Base-by-base conservation (phyloP, 805 yeast genomes). In the Starmerella kuoi region DNA sequence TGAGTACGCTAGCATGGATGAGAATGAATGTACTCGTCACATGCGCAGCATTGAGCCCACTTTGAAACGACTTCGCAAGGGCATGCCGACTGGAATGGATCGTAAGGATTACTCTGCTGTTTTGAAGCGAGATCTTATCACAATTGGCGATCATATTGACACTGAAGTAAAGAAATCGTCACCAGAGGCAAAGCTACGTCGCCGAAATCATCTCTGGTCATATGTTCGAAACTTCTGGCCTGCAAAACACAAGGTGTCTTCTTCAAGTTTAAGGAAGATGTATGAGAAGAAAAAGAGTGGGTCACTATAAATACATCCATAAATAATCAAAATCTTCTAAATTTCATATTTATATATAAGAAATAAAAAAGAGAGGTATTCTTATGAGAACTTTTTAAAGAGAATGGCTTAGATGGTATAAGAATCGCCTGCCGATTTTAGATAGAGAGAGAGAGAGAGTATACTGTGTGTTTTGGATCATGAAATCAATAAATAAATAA, bases 141-240 rank as follows among this genome's bases (percentile, higher is more conserved):
- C 67, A 7, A 78, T 85, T 35, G 95, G 95, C 23, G 76, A 78
- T 49, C 77, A 73, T 54, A 84, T 84, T 41, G 72, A 66, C 27
- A 54, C 60, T 40, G 61, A 61, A 31, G 66, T 65, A 19, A 44
- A 45, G 14, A 54, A 47, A 19, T 35, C 43, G 2, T 53, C 54
- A 3, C 49, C 50, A 14, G 64, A 64, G 19, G 56, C 64, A 23
- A 21, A 24, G 6, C 66, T 61, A 5, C 70, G 67, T 54, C 52
- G 64, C 44, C 65, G 67, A 44, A 77, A 72, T 56, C 91, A 84
- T 54, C 61, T 85, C 45, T 85, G 95, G 95, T 73, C 81, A 24
- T 84, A 79, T 58, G 84, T 91, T 4, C 70, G 86, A 18, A 70
- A 73, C 41, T 85, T 76, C 63, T 85, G 95, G 95, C 95, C 95